Evolutionary conservation across 2,329 filamentous ascomycete species (phyloP).

Genomic region (Pseudophaeomoniella oleicola): DNA sequence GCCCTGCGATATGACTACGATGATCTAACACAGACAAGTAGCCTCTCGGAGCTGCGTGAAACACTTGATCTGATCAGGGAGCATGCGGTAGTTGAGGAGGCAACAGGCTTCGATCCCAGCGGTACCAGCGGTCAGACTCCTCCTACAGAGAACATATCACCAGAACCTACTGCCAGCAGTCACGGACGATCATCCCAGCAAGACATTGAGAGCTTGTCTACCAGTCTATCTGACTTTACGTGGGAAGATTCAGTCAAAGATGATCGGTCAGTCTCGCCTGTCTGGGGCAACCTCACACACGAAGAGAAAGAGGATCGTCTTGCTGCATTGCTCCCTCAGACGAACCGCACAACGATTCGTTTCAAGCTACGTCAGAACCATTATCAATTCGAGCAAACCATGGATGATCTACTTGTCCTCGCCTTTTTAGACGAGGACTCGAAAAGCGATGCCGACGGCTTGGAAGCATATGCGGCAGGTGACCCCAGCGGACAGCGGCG

Average conservation of each 20-base stretch:
- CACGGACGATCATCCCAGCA: conserved; percentile 7
- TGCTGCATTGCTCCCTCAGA: conserved; percentile 54
- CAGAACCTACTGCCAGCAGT: conserved; percentile 7
- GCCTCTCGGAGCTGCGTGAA: conserved; percentile 39
- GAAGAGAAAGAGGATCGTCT: conserved; percentile 52
- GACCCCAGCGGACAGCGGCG: conserved; percentile 28
- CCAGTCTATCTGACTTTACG: conserved; percentile 9
- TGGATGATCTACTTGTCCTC: conserved; percentile 69
- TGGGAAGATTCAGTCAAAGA: conserved; percentile 1
- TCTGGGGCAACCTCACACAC: conserved; percentile 13
- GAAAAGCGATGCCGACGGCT: conserved; percentile 45
- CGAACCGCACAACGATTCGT: conserved; percentile 51
- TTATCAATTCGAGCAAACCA: conserved; percentile 52
- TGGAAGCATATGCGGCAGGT: conserved; percentile 65
- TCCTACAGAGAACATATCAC: conserved; percentile 5
- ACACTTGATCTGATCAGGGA: conserved; percentile 52
- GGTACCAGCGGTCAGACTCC: conserved; percentile 42
- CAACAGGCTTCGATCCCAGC: conserved; percentile 58
- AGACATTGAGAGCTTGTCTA: conserved; percentile 10
- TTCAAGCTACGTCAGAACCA: conserved; percentile 53
- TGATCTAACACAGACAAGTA: conserved; percentile 36
- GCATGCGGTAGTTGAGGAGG: conserved; percentile 50
- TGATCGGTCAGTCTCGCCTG: conserved; percentile 7
- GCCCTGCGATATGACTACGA: conserved; percentile 65
- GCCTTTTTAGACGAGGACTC: conserved; percentile 59